Evolutionary conservation across 2,329 filamentous ascomycete species (phyloP).

Genomic region (Microcera coccophila): DNA sequence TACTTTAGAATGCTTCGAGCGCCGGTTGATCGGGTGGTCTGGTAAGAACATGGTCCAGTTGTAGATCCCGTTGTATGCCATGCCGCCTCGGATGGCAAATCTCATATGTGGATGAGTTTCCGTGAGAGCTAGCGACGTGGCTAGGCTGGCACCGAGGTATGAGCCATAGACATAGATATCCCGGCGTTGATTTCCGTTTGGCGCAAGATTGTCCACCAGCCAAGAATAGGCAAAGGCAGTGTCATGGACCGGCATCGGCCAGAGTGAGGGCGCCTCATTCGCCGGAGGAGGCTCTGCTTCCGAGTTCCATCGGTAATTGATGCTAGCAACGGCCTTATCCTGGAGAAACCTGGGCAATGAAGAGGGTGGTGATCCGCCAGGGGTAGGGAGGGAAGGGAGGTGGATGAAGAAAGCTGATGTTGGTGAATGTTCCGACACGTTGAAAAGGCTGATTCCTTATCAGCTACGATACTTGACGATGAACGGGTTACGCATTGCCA

Average conservation of each 20-base stretch:
- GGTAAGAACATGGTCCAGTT: slow-evolving; percentile 61
- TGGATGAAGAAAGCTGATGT: slow-evolving; percentile 50
- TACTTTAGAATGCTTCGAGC: slow-evolving; percentile 14
- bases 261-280: slow-evolving; percentile 28
- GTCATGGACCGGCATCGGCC: slow-evolving; percentile 58
- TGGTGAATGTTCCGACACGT: slow-evolving; percentile 36
- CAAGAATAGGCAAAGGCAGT: slow-evolving; percentile 51
- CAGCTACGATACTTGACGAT: too few species aligned
- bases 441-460: slow-evolving; percentile 44
- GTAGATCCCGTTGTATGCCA: slow-evolving; percentile 59
- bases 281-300: background rate
- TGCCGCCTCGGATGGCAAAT: slow-evolving; percentile 50
- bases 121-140: slow-evolving; percentile 54
- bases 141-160: slow-evolving; percentile 55
- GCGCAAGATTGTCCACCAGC: slow-evolving; percentile 44
- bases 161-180: slow-evolving; percentile 50
- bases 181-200: slow-evolving; percentile 33
- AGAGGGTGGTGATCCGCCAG: slow-evolving; percentile 11
- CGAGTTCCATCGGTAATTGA: slow-evolving; percentile 57
- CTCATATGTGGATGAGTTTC: slow-evolving; percentile 43
- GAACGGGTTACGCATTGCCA: background rate
- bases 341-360: slow-evolving; percentile 41
- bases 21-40: slow-evolving; percentile 44
- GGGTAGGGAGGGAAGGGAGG: slow-evolving; percentile 47
- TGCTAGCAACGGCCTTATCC: slow-evolving; percentile 46